These are phyloP conservation scores for Patellifolia procumbens DNA, from an alignment of 179 eudicot genomes.

Conservation along the genomic window DNA sequence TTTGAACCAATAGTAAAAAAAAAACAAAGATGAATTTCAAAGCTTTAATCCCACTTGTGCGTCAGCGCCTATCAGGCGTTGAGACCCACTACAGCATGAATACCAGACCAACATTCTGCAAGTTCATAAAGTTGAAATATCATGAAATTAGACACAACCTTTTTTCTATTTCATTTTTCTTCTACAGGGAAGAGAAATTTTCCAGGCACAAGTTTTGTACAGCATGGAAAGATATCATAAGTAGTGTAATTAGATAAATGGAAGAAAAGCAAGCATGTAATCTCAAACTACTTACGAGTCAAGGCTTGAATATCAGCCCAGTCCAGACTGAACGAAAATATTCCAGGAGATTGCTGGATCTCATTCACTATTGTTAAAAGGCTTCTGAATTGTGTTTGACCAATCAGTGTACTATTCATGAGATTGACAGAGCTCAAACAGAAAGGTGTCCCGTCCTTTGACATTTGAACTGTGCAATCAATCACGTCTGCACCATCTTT, in stretches of 20 bases:
- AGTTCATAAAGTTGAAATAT: too few species aligned
- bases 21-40: too few species aligned
- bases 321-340: slow-evolving; percentile 64
- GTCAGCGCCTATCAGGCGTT: too few species aligned
- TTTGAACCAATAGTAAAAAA: too few species aligned
- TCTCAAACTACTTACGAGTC: slow-evolving; percentile 49
- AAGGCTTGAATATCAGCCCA: slow-evolving; percentile 75
- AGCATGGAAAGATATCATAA: neutral
- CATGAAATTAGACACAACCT: too few species aligned
- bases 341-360: slow-evolving; percentile 52
- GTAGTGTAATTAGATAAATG: neutral
- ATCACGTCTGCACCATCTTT: slow-evolving; percentile 85
- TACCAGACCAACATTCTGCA: too few species aligned
- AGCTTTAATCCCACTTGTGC: too few species aligned
- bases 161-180: too few species aligned
- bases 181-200: too few species aligned
- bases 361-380: slow-evolving; percentile 41
- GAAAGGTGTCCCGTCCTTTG: slow-evolving; percentile 71
- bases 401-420: slow-evolving; percentile 53
- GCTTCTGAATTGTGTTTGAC: slow-evolving; percentile 44
- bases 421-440: slow-evolving; percentile 80
- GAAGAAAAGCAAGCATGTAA: neutral
- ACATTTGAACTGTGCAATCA: slow-evolving; percentile 89
- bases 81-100: too few species aligned
- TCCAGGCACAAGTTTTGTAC: too few species aligned